Percentiles rank a stretch among this genome's conserved stretches.
Evolutionary conservation across 257 asterid species (phyloP).

Genomic region (Solanum habrochaites): DNA sequence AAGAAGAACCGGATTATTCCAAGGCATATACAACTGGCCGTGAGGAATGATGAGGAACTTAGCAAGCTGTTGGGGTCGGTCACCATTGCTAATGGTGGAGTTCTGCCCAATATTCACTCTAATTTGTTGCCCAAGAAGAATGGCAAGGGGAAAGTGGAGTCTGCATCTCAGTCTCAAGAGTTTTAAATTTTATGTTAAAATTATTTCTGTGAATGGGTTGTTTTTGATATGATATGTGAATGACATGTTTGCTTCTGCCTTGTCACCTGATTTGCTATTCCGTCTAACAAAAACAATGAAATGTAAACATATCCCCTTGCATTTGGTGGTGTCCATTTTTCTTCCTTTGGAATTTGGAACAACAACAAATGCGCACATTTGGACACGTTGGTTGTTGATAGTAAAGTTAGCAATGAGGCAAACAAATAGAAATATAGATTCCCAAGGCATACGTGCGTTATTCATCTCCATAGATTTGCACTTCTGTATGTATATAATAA

Average conservation of each 20-base stretch:
- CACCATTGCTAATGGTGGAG: conserved; percentile 57
- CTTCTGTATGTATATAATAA: too few species aligned
- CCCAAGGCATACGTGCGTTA: neutral
- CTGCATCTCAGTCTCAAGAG: conserved; percentile 43
- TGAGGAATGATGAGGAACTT: conserved; percentile 49
- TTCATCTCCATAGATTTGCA: neutral
- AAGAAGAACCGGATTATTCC: conserved; percentile 53
- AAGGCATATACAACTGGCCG: conserved; percentile 50
- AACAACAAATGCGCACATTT: too few species aligned
- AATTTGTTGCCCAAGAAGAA: conserved; percentile 39
- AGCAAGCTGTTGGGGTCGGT: conserved; percentile 38
- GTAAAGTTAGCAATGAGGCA: neutral
- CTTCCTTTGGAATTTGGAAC: neutral
- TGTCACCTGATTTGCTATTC: neutral
- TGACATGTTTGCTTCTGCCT: neutral
- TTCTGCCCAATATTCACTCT: conserved; percentile 37
- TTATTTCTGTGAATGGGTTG: neutral
- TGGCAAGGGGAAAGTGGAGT: conserved; percentile 30
- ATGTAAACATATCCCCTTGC: neutral
- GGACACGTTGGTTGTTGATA: neutral
- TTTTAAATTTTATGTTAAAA: neutral
- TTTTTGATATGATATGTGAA: neutral
- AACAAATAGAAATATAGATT: too few species aligned
- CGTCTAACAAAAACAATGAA: neutral
- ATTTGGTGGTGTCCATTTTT: neutral